phyloP scores from a whole-genome alignment of 1,284 basidiomycete species.

The Somion occarium region DNA sequence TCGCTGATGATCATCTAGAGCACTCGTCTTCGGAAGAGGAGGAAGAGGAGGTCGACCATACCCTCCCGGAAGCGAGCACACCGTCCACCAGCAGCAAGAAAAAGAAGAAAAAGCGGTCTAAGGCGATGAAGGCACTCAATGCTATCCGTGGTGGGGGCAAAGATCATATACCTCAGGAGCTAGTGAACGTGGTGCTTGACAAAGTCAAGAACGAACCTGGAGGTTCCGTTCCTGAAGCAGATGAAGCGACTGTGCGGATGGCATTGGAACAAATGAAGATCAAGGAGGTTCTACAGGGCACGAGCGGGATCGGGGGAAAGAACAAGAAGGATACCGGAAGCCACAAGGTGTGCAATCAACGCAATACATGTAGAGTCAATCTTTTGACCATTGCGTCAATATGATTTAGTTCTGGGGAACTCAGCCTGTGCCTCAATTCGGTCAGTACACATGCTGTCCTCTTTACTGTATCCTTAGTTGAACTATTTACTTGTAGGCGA shows the following conservation, averaged over 20 bases:
- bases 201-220: slow-evolving; percentile 56
- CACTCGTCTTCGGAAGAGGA: slow-evolving; percentile 34
- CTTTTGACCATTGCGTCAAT: too few species aligned
- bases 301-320: slow-evolving; percentile 60
- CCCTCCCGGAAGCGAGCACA: slow-evolving; percentile 24
- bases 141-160: slow-evolving; percentile 40
- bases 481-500: slow-evolving; percentile 44
- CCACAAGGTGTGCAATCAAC: slow-evolving; percentile 86
- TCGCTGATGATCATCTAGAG: slow-evolving; percentile 29
- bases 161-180: slow-evolving; percentile 50
- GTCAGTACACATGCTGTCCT: slow-evolving; percentile 30
- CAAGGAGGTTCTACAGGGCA: slow-evolving; percentile 70
- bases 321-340: slow-evolving; percentile 78
- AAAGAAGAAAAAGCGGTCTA: slow-evolving; percentile 74
- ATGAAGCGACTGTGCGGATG: slow-evolving; percentile 54
- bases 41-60: slow-evolving; percentile 22
- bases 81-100: slow-evolving; percentile 49
- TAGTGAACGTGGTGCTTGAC: slow-evolving; percentile 56
- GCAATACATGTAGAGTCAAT: slow-evolving; percentile 7
- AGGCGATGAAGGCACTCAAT: slow-evolving; percentile 49
- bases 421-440: slow-evolving; percentile 89
- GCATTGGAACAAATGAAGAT: slow-evolving; percentile 68
- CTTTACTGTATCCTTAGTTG: slow-evolving; percentile 2
- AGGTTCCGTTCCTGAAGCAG: slow-evolving; percentile 41
- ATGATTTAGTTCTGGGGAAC: slow-evolving; percentile 84